A percentile compares a stretch with the other conserved stretches of the same genome.
Conservation (phyloP, 805 yeast species). For the Ogataea angusta region DNA sequence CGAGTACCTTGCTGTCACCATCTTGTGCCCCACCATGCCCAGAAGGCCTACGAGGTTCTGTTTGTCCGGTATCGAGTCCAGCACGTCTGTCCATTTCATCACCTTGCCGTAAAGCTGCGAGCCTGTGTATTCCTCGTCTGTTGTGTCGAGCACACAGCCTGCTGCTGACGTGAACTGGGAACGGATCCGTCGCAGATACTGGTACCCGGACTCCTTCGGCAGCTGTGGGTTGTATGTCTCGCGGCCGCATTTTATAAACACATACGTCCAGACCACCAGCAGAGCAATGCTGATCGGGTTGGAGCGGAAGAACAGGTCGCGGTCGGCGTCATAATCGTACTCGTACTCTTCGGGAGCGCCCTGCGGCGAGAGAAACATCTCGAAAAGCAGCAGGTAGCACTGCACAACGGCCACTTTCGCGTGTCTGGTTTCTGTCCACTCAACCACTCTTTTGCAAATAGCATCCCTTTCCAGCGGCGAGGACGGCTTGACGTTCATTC, state of each 20-base stretch:
- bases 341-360: conserved; percentile 41
- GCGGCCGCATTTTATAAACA: conserved; percentile 45
- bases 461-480: conserved; percentile 44
- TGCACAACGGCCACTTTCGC: conserved; percentile 57
- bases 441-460: conserved; percentile 46
- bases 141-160: conserved; percentile 34
- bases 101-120: conserved; percentile 41
- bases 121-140: conserved; percentile 34
- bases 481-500: conserved; percentile 66
- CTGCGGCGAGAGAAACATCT: conserved; percentile 56
- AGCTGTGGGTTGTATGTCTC: conserved; percentile 41
- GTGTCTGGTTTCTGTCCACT: conserved; percentile 46
- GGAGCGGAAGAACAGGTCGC: conserved; percentile 47
- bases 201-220: conserved; percentile 47
- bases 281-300: conserved; percentile 41
- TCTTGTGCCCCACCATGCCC: conserved; percentile 39
- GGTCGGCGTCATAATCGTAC: conserved; percentile 47
- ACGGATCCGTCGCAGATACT: conserved; percentile 48
- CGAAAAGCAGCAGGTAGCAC: conserved; percentile 58
- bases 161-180: conserved; percentile 35
- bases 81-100: conserved; percentile 38
- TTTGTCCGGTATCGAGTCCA: conserved; percentile 40
- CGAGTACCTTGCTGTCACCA: conserved; percentile 48
- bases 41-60: conserved; percentile 57
- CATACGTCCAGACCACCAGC: conserved; percentile 51